Base-by-base conservation (phyloP, 257 asterid genomes). In the Dorcoceras hygrometricum region DNA sequence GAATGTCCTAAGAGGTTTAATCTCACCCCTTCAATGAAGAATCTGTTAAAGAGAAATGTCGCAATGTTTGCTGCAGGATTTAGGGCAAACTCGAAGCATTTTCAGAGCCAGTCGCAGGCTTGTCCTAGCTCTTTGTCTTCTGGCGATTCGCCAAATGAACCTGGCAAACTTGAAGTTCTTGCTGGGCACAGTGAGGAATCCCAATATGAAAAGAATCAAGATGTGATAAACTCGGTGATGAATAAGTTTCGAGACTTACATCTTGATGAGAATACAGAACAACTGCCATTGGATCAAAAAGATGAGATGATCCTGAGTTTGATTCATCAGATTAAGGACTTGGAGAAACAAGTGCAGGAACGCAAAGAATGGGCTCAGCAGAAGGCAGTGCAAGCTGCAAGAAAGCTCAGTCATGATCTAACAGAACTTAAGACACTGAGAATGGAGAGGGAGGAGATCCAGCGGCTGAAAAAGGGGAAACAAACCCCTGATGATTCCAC, bases 341-440 rank as follows among this genome's bases (percentile, higher is more conserved):
- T 90, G 14, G 96, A 93, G 83, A 85, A 78, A 53, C 91, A 88
- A 74, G 95, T 86, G 59, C 85, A 86, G 81, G 99, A 93, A 62
- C 79, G 92, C 20, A 90, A 88, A 75, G 99, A 88, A 26, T 90
- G 99, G 99, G 99, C 97, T 19, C 97, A 88, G 68, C 88, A 90
- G 74, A 93, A 90, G 80, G 97, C 99, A 3, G 85, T 93, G 92
- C 96, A 90, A 78, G 99, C 99, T 63, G 99, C 99, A 12, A 81
- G 92, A 63, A 93, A 86, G 89, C 89, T 93, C 54, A 83, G 96
- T 68, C 80, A 80, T 70, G 99, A 93, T 78, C 82, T 90, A 78
- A 93, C 90, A 1, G 99, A 93, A 75, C 88, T 93, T 60, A 88
- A 88, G 88, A 79, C 62, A 76, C 60, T 93, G 81, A 85, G 94